Conservation (phyloP, 129 eudicot genomes). For the Heracleum sosnowskyi region DNA sequence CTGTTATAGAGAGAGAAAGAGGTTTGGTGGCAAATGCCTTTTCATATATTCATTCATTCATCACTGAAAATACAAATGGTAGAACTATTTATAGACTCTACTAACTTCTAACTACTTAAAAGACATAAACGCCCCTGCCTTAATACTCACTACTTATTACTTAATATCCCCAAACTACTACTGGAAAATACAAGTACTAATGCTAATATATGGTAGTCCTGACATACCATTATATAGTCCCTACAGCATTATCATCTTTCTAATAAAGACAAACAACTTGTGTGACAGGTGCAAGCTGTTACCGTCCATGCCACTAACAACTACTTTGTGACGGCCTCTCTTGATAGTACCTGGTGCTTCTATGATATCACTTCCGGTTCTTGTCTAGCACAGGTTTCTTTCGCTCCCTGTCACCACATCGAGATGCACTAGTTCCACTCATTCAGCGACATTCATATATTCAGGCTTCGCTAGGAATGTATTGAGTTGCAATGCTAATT, state of each 20-base stretch:
- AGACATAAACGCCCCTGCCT: no score
- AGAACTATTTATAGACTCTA: no score
- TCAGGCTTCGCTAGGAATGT: background rate
- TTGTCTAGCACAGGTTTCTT: conserved; percentile 84
- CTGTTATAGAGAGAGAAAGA: no score
- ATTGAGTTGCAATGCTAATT: background rate
- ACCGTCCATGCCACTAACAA: conserved; percentile 92
- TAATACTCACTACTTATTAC: no score
- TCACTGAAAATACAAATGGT: no score
- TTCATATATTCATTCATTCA: no score
- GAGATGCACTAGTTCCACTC: background rate
- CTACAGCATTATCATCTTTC: background rate
- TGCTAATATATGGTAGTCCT: no score
- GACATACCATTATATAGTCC: background rate
- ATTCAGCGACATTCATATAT: background rate
- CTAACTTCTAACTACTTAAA: no score
- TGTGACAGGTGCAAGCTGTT: conserved; percentile 86
- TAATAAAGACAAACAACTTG: background rate
- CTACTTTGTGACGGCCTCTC: conserved; percentile 88
- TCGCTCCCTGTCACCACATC: background rate
- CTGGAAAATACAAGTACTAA: no score
- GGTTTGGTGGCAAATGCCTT: no score
- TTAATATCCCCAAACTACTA: no score
- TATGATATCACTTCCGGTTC: conserved; percentile 75
- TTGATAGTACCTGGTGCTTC: conserved; percentile 91